Conservation (phyloP, 768 basidiomycete genomes). For the Sistotremastrum niveocremeum region DNA sequence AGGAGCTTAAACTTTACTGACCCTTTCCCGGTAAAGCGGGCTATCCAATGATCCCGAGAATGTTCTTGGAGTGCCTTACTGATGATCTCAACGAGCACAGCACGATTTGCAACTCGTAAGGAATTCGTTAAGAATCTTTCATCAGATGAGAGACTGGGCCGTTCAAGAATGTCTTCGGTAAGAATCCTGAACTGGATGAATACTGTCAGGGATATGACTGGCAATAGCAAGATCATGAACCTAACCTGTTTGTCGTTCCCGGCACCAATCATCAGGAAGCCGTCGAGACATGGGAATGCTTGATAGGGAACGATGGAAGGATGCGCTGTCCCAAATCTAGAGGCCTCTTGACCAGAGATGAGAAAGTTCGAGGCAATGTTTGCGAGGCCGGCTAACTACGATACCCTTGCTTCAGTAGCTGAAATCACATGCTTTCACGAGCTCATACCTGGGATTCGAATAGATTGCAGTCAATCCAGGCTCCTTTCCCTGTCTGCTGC, state of each 20-base stretch:
- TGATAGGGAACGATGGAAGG: conserved; percentile 92
- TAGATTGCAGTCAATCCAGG: conserved; percentile 85
- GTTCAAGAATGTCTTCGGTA: conserved; percentile 44
- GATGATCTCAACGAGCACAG: conserved; percentile 55
- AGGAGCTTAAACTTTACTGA: conserved; percentile 23
- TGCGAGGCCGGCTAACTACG: conserved; percentile 74
- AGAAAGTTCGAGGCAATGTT: conserved; percentile 93
- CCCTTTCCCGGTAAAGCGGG: conserved; percentile 65
- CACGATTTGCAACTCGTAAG: conserved; percentile 62
- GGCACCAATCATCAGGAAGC: conserved; percentile 87
- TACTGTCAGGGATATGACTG: neutral
- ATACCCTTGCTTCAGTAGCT: neutral
- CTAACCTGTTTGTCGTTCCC: conserved; percentile 77
- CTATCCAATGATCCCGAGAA: conserved; percentile 61
- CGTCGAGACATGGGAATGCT: conserved; percentile 76
- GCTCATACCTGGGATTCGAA: conserved; percentile 74
- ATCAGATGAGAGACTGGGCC: conserved; percentile 46
- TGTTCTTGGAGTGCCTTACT: conserved; percentile 41
- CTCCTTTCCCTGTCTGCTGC: conserved; percentile 72
- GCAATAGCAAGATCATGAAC: neutral
- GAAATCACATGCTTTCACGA: neutral
- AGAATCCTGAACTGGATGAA: conserved; percentile 53
- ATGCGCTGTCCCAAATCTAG: conserved; percentile 83
- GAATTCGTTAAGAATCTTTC: conserved; percentile 60
- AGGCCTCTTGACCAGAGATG: conserved; percentile 70